Conservation (phyloP, 2,329 filamentous ascomycete genomes). For the Colletotrichum sp. region DNA sequence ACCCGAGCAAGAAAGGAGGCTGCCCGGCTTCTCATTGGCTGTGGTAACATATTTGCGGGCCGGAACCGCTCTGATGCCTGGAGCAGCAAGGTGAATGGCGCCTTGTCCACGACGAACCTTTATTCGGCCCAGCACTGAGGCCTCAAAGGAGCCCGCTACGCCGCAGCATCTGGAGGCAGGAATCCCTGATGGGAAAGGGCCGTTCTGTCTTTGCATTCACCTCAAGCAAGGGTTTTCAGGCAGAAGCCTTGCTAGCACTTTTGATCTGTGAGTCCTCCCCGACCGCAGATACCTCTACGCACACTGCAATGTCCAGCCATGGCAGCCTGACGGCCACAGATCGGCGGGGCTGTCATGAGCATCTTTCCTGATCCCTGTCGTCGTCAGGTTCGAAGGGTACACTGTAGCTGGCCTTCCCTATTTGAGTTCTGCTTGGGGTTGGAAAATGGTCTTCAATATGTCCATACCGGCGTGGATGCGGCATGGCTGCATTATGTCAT, state of each 20-base stretch:
- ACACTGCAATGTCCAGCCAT: neutral
- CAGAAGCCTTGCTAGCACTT: neutral
- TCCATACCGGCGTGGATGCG: neutral
- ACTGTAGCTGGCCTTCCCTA: neutral
- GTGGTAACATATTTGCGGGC: neutral
- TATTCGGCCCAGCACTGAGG: neutral
- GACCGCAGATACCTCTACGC: neutral
- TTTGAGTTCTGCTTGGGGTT: neutral
- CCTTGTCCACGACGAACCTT: neutral
- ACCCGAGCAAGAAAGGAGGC: neutral
- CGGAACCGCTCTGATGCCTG: neutral
- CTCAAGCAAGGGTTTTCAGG: neutral
- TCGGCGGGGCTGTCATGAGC: neutral
- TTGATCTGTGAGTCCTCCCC: neutral
- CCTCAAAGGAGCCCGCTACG: neutral
- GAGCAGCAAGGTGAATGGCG: neutral
- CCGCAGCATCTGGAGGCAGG: neutral
- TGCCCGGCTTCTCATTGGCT: neutral
- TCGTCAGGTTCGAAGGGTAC: neutral
- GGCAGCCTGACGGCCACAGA: neutral
- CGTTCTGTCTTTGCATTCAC: neutral
- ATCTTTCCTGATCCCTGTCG: neutral
- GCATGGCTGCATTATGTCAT: neutral
- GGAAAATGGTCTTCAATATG: neutral
- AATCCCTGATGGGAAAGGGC: neutral